Conservation (phyloP, 169 alveolate genomes). For the Plasmodium knowlesi region DNA sequence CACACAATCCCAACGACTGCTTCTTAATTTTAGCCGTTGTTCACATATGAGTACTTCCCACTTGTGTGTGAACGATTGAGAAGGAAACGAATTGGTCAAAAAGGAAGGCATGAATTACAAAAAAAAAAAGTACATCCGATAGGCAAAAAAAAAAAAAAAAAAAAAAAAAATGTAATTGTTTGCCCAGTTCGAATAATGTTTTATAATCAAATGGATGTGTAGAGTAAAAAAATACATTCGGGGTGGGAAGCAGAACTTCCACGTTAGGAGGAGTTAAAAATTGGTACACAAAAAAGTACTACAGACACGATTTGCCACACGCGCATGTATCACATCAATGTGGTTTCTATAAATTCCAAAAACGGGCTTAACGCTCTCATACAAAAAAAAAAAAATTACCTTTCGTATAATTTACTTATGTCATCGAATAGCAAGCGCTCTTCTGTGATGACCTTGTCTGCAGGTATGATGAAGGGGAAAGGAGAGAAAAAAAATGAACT, state of each 20-base stretch:
- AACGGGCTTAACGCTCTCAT: background rate
- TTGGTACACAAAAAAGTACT: background rate
- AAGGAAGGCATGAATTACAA: background rate
- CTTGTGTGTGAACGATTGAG: background rate
- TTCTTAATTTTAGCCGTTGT: background rate
- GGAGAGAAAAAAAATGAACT: background rate
- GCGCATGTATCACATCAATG: background rate
- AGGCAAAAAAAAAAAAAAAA: background rate
- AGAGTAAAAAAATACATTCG: background rate
- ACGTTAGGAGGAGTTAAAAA: background rate
- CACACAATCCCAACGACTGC: background rate
- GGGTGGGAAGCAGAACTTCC: background rate
- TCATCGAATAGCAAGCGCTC: conserved; percentile 36
- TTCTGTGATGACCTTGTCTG: conserved; percentile 32
- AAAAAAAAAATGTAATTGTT: background rate
- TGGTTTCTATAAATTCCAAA: background rate
- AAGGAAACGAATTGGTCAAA: background rate
- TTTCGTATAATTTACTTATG: conserved; percentile 35
- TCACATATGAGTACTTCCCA: background rate
- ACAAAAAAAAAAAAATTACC: background rate
- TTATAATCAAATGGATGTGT: background rate
- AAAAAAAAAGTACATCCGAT: background rate
- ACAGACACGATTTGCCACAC: background rate
- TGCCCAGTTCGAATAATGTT: background rate
- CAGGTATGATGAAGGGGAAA: background rate